Base-by-base conservation (phyloP, 805 yeast species). In the Cyberlindnera xishuangbannaensis region DNA sequence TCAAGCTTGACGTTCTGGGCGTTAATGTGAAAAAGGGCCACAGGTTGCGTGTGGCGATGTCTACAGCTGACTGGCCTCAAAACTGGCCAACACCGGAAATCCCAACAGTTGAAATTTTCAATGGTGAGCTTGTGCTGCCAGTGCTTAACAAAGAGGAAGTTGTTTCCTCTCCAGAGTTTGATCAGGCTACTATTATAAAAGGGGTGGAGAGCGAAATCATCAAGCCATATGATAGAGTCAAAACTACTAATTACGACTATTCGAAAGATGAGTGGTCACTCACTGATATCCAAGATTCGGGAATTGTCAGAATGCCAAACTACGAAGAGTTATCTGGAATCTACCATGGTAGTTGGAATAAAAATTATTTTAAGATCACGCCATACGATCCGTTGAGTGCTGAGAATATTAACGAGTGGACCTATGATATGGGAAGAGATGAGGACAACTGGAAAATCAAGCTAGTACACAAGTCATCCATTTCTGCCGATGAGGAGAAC, bases 21-120 rank as follows among this genome's bases (percentile, higher is more conserved):
- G 48, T 59, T 30, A 56, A 56, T 22, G 37, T 58, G 10, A 48
- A 37, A 8, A 50, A 51, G 29, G 69, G 68, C 8, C 71, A 67
- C 39, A 55, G 45, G 27, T 36, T 67, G 15, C 53, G 65, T 40
- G 44, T 67, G 10, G 65, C 68, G 0, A 51, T 67, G 27, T 64
- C 71, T 7, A 56, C 71, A 1, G 55, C 66, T 21, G 71, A 67
- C 39, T 67, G 73, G 72, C 71, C 72, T 9, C 68, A 64, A 34
- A 55, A 56, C 21, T 67, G 72, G 72, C 72, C 73, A 18, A 48
- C 60, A 0, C 56, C 68, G 5, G 66, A 62, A 42, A 61, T 56
- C 6, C 66, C 70, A 32, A 56, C 53, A 2, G 40, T 66, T 25
- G 56, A 55, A 5, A 31, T 66, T 19, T 45, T 44, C 39, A 44